phyloP scores from a whole-genome alignment of 2,329 filamentous ascomycete species.

The Chalara sp. region DNA sequence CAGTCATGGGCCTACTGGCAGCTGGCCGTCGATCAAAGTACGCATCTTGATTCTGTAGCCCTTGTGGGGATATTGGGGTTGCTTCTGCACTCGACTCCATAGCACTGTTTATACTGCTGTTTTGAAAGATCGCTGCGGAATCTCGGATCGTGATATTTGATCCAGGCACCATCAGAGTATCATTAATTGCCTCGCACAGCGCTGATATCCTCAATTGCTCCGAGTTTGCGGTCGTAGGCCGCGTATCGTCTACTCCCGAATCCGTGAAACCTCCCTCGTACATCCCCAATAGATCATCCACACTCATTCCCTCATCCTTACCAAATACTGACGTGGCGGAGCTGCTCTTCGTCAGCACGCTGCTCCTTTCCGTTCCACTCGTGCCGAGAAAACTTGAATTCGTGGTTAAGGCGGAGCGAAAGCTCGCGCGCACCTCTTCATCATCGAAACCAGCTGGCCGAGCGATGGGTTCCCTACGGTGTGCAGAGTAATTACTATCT shows the following conservation, averaged over 20 bases:
- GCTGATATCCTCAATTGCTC: slow-evolving; percentile 13
- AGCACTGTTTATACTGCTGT: slow-evolving; percentile 28
- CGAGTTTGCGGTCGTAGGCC: slow-evolving; percentile 17
- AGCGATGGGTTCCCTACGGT: slow-evolving; percentile 20
- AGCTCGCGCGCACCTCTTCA: slow-evolving; percentile 46
- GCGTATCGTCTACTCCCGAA: slow-evolving; percentile 36
- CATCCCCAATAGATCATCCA: slow-evolving; percentile 65
- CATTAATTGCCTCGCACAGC: slow-evolving; percentile 20
- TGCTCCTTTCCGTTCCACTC: slow-evolving; percentile 71
- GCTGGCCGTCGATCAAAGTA: slow-evolving; percentile 9
- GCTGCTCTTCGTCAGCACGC: slow-evolving; percentile 72
- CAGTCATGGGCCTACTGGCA: slow-evolving; percentile 10
- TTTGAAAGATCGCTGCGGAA: slow-evolving; percentile 32
- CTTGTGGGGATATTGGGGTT: slow-evolving; percentile 27
- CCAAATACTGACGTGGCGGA: slow-evolving; percentile 57
- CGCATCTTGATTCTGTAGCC: slow-evolving; percentile 8
- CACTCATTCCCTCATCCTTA: slow-evolving; percentile 49
- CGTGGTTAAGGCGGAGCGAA: slow-evolving; percentile 53
- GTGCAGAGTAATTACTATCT: slow-evolving; percentile 20
- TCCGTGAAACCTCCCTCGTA: slow-evolving; percentile 58
- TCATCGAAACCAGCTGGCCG: slow-evolving; percentile 18
- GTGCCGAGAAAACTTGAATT: slow-evolving; percentile 53
- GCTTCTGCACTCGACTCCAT: slow-evolving; percentile 24
- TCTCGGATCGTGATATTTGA: slow-evolving; percentile 24
- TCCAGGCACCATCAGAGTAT: slow-evolving; percentile 9